Base-by-base conservation (phyloP, 306 rosid genomes). In the Ceratonia siliqua region DNA sequence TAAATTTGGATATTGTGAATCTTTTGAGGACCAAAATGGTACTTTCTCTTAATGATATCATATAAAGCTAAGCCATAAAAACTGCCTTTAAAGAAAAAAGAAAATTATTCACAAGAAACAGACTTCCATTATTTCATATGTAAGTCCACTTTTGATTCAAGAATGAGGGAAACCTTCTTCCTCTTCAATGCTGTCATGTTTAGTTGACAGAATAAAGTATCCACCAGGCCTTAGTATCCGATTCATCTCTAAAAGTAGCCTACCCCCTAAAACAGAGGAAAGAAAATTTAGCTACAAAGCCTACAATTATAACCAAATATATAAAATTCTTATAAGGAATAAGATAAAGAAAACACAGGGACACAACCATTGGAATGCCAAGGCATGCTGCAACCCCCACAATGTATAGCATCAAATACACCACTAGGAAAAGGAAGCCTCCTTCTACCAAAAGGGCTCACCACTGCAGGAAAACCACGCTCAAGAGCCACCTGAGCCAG, bases 401-500 rank as follows among this genome's bases (percentile, higher is more conserved):
- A 94, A 62, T 94, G 97, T 82, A 94, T 83, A 76, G 86, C 90
- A 83, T 94, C 97, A 73, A 94, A 92, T 77, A 76, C 89, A 38
- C 76, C 88, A 83, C 98, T 87, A 62, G 98, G 97, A 78, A 94
- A 94, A 62, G 98, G 92, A 82, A 91, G 97, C 73, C 98, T 83
- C 78, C 96, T 87, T 70, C 85, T 83, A 65, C 70, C 81, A 14
- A 94, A 82, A 55, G 92, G 90, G 86, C 88, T 90, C 76, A 94
- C 89, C 68, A 91, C 48, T 6, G 92, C 79, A 30, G 96, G 89
- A 71, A 91, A 87, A 75, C 98, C 98, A 20, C 98, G 96, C 80
- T 94, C 98, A 1, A 94, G 95, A 25, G 90, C 83, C 48, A 94
- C 89, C 74, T 94, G 97, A 75, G 98, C 96, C 39, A 90, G 63